Percentiles rank a stretch among this genome's conserved stretches.
Conservation (phyloP, 2,329 filamentous ascomycete genomes). For the Colletotrichum phormii region DNA sequence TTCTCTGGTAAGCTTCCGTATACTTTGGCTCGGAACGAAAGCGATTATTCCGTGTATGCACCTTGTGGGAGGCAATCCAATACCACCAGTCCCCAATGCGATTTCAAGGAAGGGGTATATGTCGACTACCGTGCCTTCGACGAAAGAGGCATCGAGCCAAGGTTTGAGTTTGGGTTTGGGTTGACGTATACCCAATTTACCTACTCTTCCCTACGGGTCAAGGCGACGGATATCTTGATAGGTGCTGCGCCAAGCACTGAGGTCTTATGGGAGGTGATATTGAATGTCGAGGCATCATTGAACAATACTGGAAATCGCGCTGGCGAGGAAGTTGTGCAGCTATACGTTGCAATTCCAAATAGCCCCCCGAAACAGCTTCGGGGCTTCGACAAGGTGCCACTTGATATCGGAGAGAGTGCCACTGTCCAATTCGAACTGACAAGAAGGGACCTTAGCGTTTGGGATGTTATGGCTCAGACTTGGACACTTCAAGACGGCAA, state of each 20-base stretch:
- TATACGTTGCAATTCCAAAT: slow-evolving; percentile 59
- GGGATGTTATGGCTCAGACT: slow-evolving; percentile 70
- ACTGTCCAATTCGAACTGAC: slow-evolving; percentile 65
- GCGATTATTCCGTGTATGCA: slow-evolving; percentile 58
- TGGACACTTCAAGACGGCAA: slow-evolving; percentile 65
- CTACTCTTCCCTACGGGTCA: slow-evolving; percentile 56
- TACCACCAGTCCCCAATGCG: slow-evolving; percentile 53
- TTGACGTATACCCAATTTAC: slow-evolving; percentile 66
- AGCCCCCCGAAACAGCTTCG: slow-evolving; percentile 68
- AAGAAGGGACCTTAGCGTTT: slow-evolving; percentile 74
- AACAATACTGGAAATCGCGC: slow-evolving; percentile 54
- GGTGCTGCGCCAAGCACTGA: slow-evolving; percentile 53
- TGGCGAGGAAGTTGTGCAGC: slow-evolving; percentile 60
- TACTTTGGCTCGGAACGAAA: slow-evolving; percentile 66
- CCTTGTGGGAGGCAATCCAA: slow-evolving; percentile 41
- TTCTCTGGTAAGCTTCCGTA: slow-evolving; percentile 71
- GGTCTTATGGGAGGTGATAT: slow-evolving; percentile 61
- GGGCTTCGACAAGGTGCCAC: slow-evolving; percentile 60
- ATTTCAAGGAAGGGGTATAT: slow-evolving; percentile 63
- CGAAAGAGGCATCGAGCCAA: slow-evolving; percentile 56
- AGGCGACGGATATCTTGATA: slow-evolving; percentile 38
- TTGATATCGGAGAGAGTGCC: slow-evolving; percentile 32
- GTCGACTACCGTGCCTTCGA: slow-evolving; percentile 69
- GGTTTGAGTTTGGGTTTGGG: slow-evolving; percentile 68
- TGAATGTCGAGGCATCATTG: slow-evolving; percentile 51